phyloP scores from a whole-genome alignment of 257 asterid species.

The Solanum bukasovii region DNA sequence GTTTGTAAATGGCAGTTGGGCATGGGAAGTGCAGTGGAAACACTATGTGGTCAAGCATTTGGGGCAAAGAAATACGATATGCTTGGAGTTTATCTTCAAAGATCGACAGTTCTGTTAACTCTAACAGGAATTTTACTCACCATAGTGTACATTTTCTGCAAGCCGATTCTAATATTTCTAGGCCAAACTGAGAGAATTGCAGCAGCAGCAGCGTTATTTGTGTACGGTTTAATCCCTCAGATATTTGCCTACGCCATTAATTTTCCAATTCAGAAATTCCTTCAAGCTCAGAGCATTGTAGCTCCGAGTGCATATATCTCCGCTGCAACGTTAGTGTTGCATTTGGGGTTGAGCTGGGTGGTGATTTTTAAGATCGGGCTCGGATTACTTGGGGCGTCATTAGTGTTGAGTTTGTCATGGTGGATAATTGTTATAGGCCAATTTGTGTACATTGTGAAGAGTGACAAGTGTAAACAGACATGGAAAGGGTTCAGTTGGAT shows the following conservation, averaged over 20 bases:
- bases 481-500: constrained; percentile 1
- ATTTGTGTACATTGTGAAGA: not conserved
- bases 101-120: constrained; percentile 4
- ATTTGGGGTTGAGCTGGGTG: not conserved
- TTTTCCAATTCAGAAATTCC: constrained; percentile 6
- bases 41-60: constrained; percentile 14
- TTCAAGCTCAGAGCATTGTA: constrained; percentile 6
- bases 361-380: constrained; percentile 1
- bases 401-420: constrained; percentile 4
- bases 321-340: not conserved
- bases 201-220: not conserved
- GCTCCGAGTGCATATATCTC: constrained; percentile 8
- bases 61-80: constrained; percentile 5
- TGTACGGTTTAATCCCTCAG: constrained; percentile 7
- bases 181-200: constrained; percentile 5
- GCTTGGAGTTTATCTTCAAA: constrained; percentile 8
- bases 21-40: constrained; percentile 17
- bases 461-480: constrained; percentile 1
- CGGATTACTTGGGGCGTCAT: not conserved
- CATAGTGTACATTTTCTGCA: not conserved
- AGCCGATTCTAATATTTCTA: not conserved
- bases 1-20: not conserved
- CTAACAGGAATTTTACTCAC: not conserved
- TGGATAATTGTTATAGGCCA: constrained; percentile 8
- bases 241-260: constrained; percentile 1